Base-by-base conservation (phyloP, 257 asterid species). In the Plantago major region DNA sequence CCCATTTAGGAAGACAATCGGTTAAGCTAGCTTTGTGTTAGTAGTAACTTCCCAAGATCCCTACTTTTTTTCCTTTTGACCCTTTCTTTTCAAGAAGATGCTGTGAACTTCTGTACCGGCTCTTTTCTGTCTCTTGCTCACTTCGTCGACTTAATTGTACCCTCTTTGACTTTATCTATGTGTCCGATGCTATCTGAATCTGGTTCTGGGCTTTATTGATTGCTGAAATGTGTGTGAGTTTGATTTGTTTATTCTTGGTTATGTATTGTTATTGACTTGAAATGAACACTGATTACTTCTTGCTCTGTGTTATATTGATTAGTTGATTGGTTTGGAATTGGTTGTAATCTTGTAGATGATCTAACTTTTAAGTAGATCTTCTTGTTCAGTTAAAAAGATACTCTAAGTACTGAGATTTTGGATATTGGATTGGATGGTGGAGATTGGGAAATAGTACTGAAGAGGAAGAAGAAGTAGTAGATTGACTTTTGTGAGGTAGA, bases 41-140 rank as follows among this genome's bases (percentile, higher is more conserved):
- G 59, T 26, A 51, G 61, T 19, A 40, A 59, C 51, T 66, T 64
- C 63, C 71, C 83, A 82, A 78, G 84, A 74, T 81, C 82, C 60
- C 78, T 71, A 16, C 77, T 26, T 75, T 61, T n/a, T n/a, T n/a
- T n/a, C n/a, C n/a, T n/a, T n/a, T 71, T 60, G 72, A 62, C 86
- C 72, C 74, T 57, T 55, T 46, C 46, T 10, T 44, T 55, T 13
- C 17, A 16, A 52, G 62, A 30, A 11, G 62, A 69, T 33, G 43
- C 54, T 67, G 60, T 10, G n/a, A 16, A 17, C 26, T 68, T 70
- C 49, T 69, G 53, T 65, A 52, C 45, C 73, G 74, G 59, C 60
- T 11, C 60, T 60, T 64, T 64, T 53, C 22, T 19, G 7, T 59
- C 42, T 38, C 45, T 14, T 65, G 16, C 17, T 66, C 42, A 45